These are phyloP conservation scores for Penicillium sp. DNA, from an alignment of 2,329 filamentous ascomycete species.

Conservation along the genomic window DNA sequence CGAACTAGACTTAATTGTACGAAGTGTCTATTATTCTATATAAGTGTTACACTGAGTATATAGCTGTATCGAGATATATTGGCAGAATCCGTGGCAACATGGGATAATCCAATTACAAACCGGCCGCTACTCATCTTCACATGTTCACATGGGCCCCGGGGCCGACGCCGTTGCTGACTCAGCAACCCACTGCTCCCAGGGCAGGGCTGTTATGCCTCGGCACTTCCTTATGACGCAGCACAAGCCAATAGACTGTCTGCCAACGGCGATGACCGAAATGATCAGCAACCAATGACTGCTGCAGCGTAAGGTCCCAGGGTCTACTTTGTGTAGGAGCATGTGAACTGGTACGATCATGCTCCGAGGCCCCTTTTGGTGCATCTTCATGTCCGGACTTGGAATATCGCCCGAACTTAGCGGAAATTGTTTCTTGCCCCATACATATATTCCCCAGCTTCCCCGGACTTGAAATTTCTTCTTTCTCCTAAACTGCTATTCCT, in stretches of 20 bases:
- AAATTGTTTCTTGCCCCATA: conserved; percentile 10
- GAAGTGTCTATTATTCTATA: neutral
- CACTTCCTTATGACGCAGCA: conserved; percentile 19
- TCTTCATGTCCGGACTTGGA: conserved; percentile 7
- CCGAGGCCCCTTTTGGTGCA: conserved; percentile 19
- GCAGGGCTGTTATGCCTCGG: conserved; percentile 15
- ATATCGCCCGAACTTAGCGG: conserved; percentile 5
- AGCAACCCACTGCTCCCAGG: neutral
- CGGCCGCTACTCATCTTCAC: neutral
- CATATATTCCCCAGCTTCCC: conserved; percentile 26
- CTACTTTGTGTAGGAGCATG: neutral
- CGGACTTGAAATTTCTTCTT: conserved; percentile 15
- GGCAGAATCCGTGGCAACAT: neutral
- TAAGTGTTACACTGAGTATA: neutral
- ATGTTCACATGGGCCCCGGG: conserved; percentile 17
- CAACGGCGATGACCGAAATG: conserved; percentile 18
- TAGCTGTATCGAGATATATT: neutral
- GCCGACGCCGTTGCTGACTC: neutral
- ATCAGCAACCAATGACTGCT: conserved; percentile 16
- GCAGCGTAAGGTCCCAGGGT: conserved; percentile 5
- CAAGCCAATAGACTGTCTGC: conserved; percentile 15
- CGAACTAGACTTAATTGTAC: neutral
- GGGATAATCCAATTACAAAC: neutral
- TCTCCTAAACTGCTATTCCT: conserved; percentile 8
- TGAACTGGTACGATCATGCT: conserved; percentile 8